Percentiles rank a stretch among this genome's conserved stretches.
Conservation (phyloP, 495 filamentous ascomycete genomes). For the Friedmanniomyces endolithicus region DNA sequence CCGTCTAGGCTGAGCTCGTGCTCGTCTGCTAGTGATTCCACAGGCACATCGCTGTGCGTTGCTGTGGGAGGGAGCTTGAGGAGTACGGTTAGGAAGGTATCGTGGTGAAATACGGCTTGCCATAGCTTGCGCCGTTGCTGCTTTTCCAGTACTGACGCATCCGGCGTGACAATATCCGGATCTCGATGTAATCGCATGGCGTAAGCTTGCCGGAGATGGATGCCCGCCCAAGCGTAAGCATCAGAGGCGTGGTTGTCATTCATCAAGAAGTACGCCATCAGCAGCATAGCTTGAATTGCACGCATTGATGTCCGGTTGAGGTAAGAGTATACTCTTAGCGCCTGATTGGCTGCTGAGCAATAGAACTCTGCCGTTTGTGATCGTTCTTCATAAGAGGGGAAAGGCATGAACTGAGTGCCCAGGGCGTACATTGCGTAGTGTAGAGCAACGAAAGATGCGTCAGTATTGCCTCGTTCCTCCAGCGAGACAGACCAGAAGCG, state of each 20-base stretch:
- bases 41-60: constrained; percentile 58
- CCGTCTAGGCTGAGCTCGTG: constrained; percentile 17
- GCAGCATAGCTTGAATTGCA: constrained; percentile 61
- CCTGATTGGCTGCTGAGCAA: constrained; percentile 56
- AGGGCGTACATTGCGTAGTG: constrained; percentile 58
- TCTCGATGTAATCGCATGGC: constrained; percentile 65
- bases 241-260: constrained; percentile 67
- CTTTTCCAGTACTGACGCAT: constrained; percentile 49
- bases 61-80: constrained; percentile 56
- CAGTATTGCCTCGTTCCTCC: constrained; percentile 38
- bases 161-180: constrained; percentile 52
- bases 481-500: constrained; percentile 49
- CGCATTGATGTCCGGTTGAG: constrained; percentile 51
- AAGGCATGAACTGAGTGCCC: constrained; percentile 57
- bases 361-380: constrained; percentile 67
- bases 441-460: constrained; percentile 50
- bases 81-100: constrained; percentile 66
- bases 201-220: constrained; percentile 57
- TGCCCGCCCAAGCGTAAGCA: constrained; percentile 62
- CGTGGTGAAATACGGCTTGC: constrained; percentile 63
- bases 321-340: constrained; percentile 54
- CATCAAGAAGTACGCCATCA: constrained; percentile 63
- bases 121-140: constrained; percentile 59
- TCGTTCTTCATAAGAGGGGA: constrained; percentile 41
- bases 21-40: constrained; percentile 46